These are phyloP conservation scores for Vanrija sp. DNA, from an alignment of 1,284 basidiomycete species.

Conservation along the genomic window DNA sequence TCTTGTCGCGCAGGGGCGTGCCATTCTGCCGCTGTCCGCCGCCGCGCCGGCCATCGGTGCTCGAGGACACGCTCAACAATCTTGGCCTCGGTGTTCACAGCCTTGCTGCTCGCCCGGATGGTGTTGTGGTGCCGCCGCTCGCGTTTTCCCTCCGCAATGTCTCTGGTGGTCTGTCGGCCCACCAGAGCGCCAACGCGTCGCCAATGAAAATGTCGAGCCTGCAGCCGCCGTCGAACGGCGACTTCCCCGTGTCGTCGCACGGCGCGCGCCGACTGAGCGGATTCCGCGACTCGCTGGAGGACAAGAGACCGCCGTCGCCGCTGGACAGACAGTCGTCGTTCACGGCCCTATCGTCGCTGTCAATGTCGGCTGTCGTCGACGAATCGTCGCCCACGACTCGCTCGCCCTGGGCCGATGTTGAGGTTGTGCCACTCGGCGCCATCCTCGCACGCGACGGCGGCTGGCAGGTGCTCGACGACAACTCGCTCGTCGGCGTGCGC, in stretches of 20 bases:
- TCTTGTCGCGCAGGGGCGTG: conserved; percentile 15
- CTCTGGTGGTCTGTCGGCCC: neutral
- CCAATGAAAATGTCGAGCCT: conserved; percentile 3
- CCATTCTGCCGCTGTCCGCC: conserved; percentile 30
- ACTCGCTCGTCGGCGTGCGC: conserved; percentile 29
- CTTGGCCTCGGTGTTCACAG: too few species aligned
- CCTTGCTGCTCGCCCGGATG: too few species aligned
- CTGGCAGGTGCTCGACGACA: conserved; percentile 17
- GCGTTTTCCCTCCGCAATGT: too few species aligned
- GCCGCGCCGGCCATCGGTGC: conserved; percentile 13
- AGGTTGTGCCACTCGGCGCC: conserved; percentile 29
- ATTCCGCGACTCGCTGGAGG: conserved; percentile 5
- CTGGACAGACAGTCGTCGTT: conserved; percentile 6
- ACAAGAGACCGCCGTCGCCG: conserved; percentile 10
- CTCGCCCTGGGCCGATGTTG: conserved; percentile 23
- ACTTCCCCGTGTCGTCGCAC: conserved; percentile 41
- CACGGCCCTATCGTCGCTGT: conserved; percentile 7
- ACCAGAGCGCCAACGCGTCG: neutral
- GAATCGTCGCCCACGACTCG: neutral
- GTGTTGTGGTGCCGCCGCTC: too few species aligned
- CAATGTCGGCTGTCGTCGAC: conserved; percentile 9
- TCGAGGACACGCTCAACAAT: conserved; percentile 15
- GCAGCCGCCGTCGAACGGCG: conserved; percentile 4
- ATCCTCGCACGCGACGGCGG: conserved; percentile 23
- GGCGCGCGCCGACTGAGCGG: conserved; percentile 32